A percentile compares a stretch with the other conserved stretches of the same genome.
Evolutionary conservation across 805 yeast genomes (phyloP).

Genomic region (Tetrapisispora fleetii): DNA sequence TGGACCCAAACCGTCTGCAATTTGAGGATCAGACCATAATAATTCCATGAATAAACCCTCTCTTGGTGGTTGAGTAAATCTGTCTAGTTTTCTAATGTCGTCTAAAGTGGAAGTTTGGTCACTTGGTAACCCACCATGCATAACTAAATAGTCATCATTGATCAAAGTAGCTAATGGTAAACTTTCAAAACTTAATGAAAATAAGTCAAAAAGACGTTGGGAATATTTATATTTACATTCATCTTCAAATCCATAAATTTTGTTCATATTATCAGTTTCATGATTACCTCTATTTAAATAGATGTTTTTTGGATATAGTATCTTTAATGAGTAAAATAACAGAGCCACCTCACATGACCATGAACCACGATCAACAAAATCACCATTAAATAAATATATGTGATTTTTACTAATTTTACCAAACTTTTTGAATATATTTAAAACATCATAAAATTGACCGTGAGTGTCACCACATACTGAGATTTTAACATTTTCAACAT

Average conservation of each 20-base stretch:
- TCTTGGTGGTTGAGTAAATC: constrained; percentile 80
- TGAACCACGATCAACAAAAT: constrained; percentile 94
- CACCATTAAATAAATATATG: constrained; percentile 86
- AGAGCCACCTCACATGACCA: constrained; percentile 97
- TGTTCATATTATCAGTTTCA: constrained; percentile 94
- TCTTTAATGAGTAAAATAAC: constrained; percentile 63
- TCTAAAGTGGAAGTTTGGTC: constrained; percentile 59
- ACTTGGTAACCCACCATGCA: constrained; percentile 94
- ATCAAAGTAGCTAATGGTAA: constrained; percentile 81
- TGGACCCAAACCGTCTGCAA: constrained; percentile 64
- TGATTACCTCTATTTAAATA: constrained; percentile 91
- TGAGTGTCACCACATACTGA: constrained; percentile 97
- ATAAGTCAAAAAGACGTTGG: constrained; percentile 68
- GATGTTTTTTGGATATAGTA: constrained; percentile 58
- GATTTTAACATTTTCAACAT: constrained; percentile 31
- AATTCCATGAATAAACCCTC: constrained; percentile 94
- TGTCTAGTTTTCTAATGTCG: constrained; percentile 61
- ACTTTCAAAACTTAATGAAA: constrained; percentile 75
- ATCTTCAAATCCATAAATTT: constrained; percentile 91
- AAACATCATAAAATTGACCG: constrained; percentile 88
- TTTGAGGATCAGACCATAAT: constrained; percentile 95
- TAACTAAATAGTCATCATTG: constrained; percentile 68
- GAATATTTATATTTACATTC: constrained; percentile 89
- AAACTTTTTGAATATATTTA: constrained; percentile 64
- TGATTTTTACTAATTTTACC: constrained; percentile 60